phyloP scores from a whole-genome alignment of 345 rosid genomes.

The Gossypium anomalum region DNA sequence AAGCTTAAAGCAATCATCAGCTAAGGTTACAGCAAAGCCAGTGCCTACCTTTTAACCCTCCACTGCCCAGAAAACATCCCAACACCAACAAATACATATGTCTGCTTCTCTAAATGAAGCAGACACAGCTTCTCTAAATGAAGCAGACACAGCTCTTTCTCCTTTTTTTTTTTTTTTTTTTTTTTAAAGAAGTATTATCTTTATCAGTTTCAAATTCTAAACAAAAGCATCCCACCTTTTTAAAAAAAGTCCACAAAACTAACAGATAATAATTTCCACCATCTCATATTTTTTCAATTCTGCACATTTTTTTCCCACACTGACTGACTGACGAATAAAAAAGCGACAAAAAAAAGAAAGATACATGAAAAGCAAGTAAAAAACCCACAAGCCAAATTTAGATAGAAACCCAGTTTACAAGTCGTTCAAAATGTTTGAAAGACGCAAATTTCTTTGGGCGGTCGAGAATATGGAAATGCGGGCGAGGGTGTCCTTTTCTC shows the following conservation, averaged over 20 bases:
- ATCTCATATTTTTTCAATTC: background rate
- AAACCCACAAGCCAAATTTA: background rate
- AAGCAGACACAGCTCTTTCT: constrained; percentile 10
- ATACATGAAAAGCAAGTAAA: background rate
- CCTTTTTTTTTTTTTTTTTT: too few relatives aligned
- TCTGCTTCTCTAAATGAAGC: constrained; percentile 17
- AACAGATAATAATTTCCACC: background rate
- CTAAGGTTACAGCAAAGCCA: constrained; percentile 16
- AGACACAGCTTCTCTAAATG: constrained; percentile 13
- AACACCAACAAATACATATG: background rate
- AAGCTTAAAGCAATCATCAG: background rate
- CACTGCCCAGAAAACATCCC: background rate
- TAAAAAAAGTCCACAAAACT: background rate
- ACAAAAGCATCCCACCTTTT: background rate
- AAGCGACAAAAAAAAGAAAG: background rate
- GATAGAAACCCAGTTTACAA: constrained; percentile 28
- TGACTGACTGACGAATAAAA: background rate
- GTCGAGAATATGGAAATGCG: constrained; percentile 25
- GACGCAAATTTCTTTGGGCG: constrained; percentile 45
- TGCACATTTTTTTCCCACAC: constrained; percentile 10
- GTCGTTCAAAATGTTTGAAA: constrained; percentile 18
- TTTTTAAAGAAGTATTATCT: background rate
- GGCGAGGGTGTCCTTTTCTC: constrained; percentile 6
- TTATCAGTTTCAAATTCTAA: background rate
- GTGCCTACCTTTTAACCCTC: constrained; percentile 17